Conservation (phyloP, 2,329 filamentous ascomycete genomes). For the Ascochyta koolunga region DNA sequence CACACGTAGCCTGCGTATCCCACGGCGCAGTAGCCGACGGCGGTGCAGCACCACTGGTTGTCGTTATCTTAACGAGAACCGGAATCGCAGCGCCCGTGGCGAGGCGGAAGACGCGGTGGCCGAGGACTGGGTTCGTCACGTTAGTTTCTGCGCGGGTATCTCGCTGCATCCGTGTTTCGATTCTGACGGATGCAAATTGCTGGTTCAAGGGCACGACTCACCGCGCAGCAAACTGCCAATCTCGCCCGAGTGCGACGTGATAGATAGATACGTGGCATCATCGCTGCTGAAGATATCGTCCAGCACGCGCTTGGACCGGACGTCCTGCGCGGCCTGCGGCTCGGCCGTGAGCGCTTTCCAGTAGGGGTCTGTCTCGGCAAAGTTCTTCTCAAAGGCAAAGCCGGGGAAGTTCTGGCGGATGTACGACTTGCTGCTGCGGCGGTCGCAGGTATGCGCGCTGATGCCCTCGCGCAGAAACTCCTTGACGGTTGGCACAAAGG, state of each 20-base stretch:
- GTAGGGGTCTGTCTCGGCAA: slow-evolving; percentile 63
- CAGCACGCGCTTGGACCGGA: slow-evolving; percentile 53
- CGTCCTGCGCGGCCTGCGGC: slow-evolving; percentile 57
- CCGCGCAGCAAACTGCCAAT: slow-evolving; percentile 60
- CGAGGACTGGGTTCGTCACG: slow-evolving; percentile 51
- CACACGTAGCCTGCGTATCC: slow-evolving; percentile 35
- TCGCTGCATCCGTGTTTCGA: too few relatives aligned
- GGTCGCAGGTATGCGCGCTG: slow-evolving; percentile 72
- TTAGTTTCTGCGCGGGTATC: slow-evolving; percentile 9
- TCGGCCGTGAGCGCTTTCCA: slow-evolving; percentile 59
- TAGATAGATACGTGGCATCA: slow-evolving; percentile 55
- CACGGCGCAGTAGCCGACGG: slow-evolving; percentile 41
- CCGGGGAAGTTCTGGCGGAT: slow-evolving; percentile 60
- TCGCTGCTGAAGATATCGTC: slow-evolving; percentile 61
- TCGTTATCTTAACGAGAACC: slow-evolving; percentile 65
- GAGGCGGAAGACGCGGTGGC: slow-evolving; percentile 66
- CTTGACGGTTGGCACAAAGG: slow-evolving; percentile 66
- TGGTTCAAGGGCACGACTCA: slow-evolving; percentile 5
- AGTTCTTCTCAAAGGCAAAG: slow-evolving; percentile 65
- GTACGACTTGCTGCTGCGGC: slow-evolving; percentile 60
- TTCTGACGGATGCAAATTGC: too few relatives aligned
- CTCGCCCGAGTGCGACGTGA: slow-evolving; percentile 65
- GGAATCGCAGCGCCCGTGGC: slow-evolving; percentile 73
- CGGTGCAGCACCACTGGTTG: slow-evolving; percentile 38
- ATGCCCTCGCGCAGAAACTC: slow-evolving; percentile 71